These are phyloP conservation scores for Bipolaris cookei DNA, from an alignment of 2,329 filamentous ascomycete genomes.

Conservation along the genomic window DNA sequence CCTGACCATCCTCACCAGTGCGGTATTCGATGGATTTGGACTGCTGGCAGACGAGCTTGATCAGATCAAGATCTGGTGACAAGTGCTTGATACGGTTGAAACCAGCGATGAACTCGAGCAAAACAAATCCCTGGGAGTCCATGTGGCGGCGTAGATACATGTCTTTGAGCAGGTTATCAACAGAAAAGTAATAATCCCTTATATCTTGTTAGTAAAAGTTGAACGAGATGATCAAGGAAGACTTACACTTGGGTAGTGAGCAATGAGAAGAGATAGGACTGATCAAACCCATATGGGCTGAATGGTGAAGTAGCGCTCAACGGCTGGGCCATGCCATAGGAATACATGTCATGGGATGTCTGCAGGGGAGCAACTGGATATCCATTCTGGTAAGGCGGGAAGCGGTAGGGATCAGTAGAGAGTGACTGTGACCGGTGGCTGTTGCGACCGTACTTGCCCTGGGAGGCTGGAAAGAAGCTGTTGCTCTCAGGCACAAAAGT, in stretches of 20 bases:
- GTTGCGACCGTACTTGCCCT: slow-evolving; percentile 55
- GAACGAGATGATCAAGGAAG: not conserved
- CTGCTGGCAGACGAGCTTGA: slow-evolving; percentile 76
- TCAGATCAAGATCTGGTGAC: slow-evolving; percentile 72
- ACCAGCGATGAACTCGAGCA: slow-evolving; percentile 75
- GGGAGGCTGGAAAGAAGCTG: slow-evolving; percentile 40
- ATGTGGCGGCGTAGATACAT: slow-evolving; percentile 86
- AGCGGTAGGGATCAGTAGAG: slow-evolving; percentile 61
- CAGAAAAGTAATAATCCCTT: slow-evolving; percentile 94
- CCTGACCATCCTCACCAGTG: slow-evolving; percentile 75
- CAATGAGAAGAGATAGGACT: slow-evolving; percentile 63
- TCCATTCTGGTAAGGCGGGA: slow-evolving; percentile 42
- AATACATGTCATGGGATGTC: slow-evolving; percentile 61
- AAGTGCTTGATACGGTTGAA: slow-evolving; percentile 85
- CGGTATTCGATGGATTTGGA: slow-evolving; percentile 77
- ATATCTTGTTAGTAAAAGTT: slow-evolving; percentile 48
- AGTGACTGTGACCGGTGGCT: slow-evolving; percentile 67
- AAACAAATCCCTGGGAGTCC: slow-evolving; percentile 94
- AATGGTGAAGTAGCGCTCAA: slow-evolving; percentile 64
- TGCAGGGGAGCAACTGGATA: slow-evolving; percentile 54
- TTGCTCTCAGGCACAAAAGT: slow-evolving; percentile 46
- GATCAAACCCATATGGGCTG: slow-evolving; percentile 62
- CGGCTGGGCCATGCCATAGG: slow-evolving; percentile 61
- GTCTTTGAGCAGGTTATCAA: slow-evolving; percentile 95
- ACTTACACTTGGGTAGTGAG: slow-evolving; percentile 65